phyloP scores from a whole-genome alignment of 2,329 filamentous ascomycete genomes.

The Ilyonectria sp. region DNA sequence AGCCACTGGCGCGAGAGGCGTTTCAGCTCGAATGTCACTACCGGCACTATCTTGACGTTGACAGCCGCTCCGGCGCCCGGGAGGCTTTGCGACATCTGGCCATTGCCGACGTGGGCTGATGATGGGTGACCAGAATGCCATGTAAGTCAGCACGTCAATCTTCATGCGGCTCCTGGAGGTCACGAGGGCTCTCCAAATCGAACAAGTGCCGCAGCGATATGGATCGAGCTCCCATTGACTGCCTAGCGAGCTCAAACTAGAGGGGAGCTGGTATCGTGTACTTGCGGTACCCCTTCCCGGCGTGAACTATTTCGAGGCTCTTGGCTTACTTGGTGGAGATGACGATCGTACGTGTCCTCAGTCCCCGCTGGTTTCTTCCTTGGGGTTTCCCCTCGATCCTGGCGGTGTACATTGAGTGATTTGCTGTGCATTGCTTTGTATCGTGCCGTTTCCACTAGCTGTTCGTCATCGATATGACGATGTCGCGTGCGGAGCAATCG shows the following conservation, averaged over 20 bases:
- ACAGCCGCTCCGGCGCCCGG: constrained; percentile 17
- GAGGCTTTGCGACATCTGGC: constrained; percentile 25
- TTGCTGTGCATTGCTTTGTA: constrained; percentile 31
- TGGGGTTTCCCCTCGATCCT: constrained; percentile 26
- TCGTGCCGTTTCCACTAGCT: constrained; percentile 10
- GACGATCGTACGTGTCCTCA: constrained; percentile 28
- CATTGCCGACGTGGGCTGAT: constrained; percentile 32
- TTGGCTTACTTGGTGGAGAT: constrained; percentile 38
- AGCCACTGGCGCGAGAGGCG: constrained; percentile 34
- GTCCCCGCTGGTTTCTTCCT: constrained; percentile 6
- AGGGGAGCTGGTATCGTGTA: constrained; percentile 34
- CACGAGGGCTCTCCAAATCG: constrained; percentile 23
- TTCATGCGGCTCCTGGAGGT: constrained; percentile 23
- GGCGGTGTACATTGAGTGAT: constrained; percentile 34
- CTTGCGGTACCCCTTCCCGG: constrained; percentile 21
- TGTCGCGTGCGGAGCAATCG: constrained; percentile 4
- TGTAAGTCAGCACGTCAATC: constrained; percentile 28
- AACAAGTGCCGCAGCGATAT: constrained; percentile 19
- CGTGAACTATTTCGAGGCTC: constrained; percentile 14
- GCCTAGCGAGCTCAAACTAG: constrained; percentile 9
- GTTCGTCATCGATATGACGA: constrained; percentile 10
- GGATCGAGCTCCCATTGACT: constrained; percentile 28
- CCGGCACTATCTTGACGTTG: constrained; percentile 32
- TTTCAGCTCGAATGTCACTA: constrained; percentile 37
- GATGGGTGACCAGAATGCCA: constrained; percentile 26